phyloP scores from a whole-genome alignment of 768 basidiomycete species.

The Cystofilobasidium macerans region DNA sequence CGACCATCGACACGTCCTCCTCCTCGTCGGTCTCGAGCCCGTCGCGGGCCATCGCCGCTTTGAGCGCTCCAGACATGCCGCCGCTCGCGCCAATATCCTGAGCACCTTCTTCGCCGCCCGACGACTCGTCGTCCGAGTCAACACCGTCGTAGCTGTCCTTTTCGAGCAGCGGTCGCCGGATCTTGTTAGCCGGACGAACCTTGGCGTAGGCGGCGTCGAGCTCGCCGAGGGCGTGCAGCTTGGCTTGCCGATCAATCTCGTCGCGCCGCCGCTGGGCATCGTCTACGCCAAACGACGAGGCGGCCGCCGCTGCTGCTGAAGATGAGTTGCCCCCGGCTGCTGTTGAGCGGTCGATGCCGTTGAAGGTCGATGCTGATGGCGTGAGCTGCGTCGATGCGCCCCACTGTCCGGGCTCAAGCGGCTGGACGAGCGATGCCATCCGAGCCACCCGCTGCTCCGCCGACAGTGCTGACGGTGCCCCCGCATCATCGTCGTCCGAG shows the following conservation, averaged over 20 bases:
- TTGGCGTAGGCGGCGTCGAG: slow-evolving; percentile 28
- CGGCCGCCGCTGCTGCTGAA: neutral
- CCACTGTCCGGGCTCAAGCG: slow-evolving; percentile 70
- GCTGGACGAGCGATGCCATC: slow-evolving; percentile 71
- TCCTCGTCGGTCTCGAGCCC: slow-evolving; percentile 45
- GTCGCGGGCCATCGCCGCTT: slow-evolving; percentile 38
- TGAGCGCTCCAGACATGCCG: slow-evolving; percentile 10
- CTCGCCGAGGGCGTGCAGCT: slow-evolving; percentile 12
- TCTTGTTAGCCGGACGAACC: slow-evolving; percentile 38
- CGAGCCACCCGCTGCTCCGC: slow-evolving; percentile 47
- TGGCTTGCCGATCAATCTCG: slow-evolving; percentile 19
- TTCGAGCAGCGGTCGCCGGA: slow-evolving; percentile 67
- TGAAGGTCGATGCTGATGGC: neutral
- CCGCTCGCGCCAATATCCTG: slow-evolving; percentile 34
- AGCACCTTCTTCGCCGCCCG: neutral
- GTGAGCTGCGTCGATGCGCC: slow-evolving; percentile 46
- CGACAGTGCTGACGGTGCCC: slow-evolving; percentile 34
- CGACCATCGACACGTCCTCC: slow-evolving; percentile 66
- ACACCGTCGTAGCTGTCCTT: slow-evolving; percentile 84
- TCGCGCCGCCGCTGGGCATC: slow-evolving; percentile 6
- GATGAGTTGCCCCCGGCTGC: neutral
- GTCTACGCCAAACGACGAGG: neutral
- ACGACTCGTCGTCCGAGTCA: slow-evolving; percentile 74
- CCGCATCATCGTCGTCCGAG: slow-evolving; percentile 3
- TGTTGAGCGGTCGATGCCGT: neutral